Conservation (phyloP, 1,139 yeast species). For the Magnusiomyces suaveolens region DNA sequence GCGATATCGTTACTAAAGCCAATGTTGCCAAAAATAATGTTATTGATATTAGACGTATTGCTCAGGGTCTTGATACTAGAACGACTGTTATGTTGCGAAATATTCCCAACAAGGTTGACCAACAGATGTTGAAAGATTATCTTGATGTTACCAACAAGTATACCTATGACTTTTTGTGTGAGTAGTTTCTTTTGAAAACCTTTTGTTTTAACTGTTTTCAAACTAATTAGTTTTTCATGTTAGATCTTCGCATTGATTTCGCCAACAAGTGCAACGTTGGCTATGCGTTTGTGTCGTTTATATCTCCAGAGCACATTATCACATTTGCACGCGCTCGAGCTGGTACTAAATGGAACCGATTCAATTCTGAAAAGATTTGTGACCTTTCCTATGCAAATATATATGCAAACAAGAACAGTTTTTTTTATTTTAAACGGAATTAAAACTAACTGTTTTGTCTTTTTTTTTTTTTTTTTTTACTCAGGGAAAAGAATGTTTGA, state of each 20-base stretch:
- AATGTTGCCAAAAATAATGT: constrained; percentile 29
- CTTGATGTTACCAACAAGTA: constrained; percentile 40
- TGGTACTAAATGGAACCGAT: constrained; percentile 40
- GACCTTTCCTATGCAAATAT: constrained; percentile 43
- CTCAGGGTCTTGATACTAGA: constrained; percentile 36
- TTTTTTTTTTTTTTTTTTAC: constrained; percentile 16
- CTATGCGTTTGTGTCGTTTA: constrained; percentile 44
- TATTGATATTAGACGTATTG: constrained; percentile 33
- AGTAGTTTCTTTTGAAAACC: constrained; percentile 12
- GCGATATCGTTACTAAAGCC: constrained; percentile 24
- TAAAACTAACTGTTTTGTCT: constrained; percentile 14
- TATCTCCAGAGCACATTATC: constrained; percentile 37
- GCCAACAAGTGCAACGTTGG: constrained; percentile 44
- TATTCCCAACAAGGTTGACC: constrained; percentile 43
- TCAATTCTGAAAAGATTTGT: constrained; percentile 42
- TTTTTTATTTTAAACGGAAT: background rate
- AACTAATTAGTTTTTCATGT: background rate
- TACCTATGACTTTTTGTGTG: constrained; percentile 48
- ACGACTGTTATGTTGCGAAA: constrained; percentile 44
- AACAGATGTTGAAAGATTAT: constrained; percentile 37
- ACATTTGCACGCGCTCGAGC: constrained; percentile 38
- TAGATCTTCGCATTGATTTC: constrained; percentile 42
- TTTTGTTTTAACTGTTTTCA: background rate
- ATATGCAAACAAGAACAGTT: constrained; percentile 19
- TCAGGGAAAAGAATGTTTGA: constrained; percentile 39